Conservation (phyloP, 306 rosid species). For the Lablab purpureus region DNA sequence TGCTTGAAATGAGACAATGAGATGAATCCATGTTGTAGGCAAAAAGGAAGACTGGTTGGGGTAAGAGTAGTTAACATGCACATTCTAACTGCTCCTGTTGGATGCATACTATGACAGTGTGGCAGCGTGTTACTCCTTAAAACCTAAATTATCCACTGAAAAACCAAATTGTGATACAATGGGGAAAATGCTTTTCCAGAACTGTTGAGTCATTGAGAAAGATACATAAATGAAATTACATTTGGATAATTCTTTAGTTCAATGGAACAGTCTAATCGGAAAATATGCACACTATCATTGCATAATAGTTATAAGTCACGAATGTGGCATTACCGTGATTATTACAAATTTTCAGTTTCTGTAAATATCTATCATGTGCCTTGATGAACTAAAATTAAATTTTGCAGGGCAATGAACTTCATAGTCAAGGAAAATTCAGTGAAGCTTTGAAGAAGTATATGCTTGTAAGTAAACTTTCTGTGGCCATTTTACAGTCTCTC, state of each 20-base stretch:
- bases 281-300: slow-evolving; percentile 17
- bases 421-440: slow-evolving; percentile 72
- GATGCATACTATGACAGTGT: slow-evolving; percentile 3
- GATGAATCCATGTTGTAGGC: slow-evolving; percentile 25
- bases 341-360: slow-evolving; percentile 28
- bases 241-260: slow-evolving; percentile 1
- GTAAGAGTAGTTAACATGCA: neutral
- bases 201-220: slow-evolving; percentile 12
- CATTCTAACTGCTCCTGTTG: neutral
- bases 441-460: slow-evolving; percentile 83
- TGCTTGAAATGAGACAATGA: neutral
- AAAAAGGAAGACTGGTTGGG: neutral
- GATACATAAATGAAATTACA: slow-evolving; percentile 10
- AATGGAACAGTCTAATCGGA: slow-evolving; percentile 16
- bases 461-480: slow-evolving; percentile 63
- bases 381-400: slow-evolving; percentile 47
- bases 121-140: neutral
- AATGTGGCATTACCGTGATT: neutral
- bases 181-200: slow-evolving; percentile 22
- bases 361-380: slow-evolving; percentile 20
- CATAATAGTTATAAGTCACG: neutral
- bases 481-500: slow-evolving; percentile 28
- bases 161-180: neutral
- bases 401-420: slow-evolving; percentile 91
- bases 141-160: slow-evolving; percentile 11